Base-by-base conservation (phyloP, 139 green algal species). In the Gonium pectorale region DNA sequence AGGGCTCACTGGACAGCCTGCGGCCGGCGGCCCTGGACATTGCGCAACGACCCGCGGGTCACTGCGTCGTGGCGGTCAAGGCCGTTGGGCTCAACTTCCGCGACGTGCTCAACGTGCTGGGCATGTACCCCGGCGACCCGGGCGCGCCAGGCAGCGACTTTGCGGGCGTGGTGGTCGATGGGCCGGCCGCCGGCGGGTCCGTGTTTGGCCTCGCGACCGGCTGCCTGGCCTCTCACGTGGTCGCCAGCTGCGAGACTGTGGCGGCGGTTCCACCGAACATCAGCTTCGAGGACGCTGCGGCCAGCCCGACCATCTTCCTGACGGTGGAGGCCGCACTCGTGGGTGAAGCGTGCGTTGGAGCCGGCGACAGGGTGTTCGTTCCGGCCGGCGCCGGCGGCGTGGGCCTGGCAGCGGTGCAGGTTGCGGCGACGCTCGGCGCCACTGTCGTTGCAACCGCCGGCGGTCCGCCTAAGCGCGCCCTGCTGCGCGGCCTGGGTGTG, bases 21-120 rank as follows among this genome's bases (percentile, higher is more conserved):
- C 66, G 59, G 19, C 89, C 89, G 2, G 67, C 83, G 67, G 31
- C 66, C n/a, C 52, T 88, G 27, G 59, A 70, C 41, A 35, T 80
- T 0, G 0, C 90, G 83, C 15, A 43, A 4, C 49, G 66, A 56
- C 29, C 69, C 60, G 60, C 63, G 26, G 60, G 49, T 21, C 35
- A 17, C 24, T 74, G 77, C 33, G 31, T 86, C 22, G 63, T 98
- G 44, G 71, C 83, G 17, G 94, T 98, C 17, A 88, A 86, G 51
- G 95, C 95, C 22, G 92, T 98, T 41, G 95, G 95, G 3, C 81
- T 98, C 63, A 98, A 98, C 87, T 98, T 97, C 93, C 86, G 94
- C 63, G 94, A 97, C 69, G 92, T 96, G 80, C 90, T 95, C 46
- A 97, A 96, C 77, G 92, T 93, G 81, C 80, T 88, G 72, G 74